Conservation (phyloP, 2,329 filamentous ascomycete genomes). For the Orbilia quercus region DNA sequence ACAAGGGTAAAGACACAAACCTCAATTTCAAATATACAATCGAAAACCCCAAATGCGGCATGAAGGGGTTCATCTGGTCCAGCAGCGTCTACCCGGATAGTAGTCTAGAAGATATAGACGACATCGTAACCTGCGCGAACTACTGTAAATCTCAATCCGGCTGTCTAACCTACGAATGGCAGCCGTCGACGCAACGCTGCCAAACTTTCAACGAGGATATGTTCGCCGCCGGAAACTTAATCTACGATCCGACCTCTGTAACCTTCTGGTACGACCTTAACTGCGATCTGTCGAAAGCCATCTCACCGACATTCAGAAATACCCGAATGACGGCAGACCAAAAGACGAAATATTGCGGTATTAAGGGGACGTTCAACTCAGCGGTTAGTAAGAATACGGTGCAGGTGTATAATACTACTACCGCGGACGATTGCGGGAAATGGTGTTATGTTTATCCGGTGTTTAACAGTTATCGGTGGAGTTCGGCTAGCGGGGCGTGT, state of each 20-base stretch:
- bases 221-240: conserved; percentile 16
- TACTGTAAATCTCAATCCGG: conserved; percentile 36
- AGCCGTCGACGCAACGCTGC: conserved; percentile 27
- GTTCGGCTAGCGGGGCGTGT: conserved; percentile 7
- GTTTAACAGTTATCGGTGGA: conserved; percentile 38
- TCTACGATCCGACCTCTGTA: conserved; percentile 18
- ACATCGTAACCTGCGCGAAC: conserved; percentile 23
- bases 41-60: conserved; percentile 32
- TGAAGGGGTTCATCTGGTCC: conserved; percentile 30
- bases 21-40: conserved; percentile 16
- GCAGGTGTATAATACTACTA: conserved; percentile 11
- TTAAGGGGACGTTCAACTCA: conserved; percentile 27
- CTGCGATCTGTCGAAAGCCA: conserved; percentile 25
- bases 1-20: conserved; percentile 35
- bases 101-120: conserved; percentile 12
- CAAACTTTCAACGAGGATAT: conserved; percentile 33
- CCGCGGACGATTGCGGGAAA: conserved; percentile 34
- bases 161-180: conserved; percentile 32
- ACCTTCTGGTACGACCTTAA: conserved; percentile 34
- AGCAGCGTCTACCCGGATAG: conserved; percentile 1
- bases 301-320: conserved; percentile 32
- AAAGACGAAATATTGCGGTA: conserved; percentile 25
- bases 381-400: conserved; percentile 21
- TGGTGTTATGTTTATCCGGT: conserved; percentile 41
- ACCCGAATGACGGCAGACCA: conserved; percentile 24